Conservation (phyloP, 345 rosid genomes). For the Heritiera littoralis region DNA sequence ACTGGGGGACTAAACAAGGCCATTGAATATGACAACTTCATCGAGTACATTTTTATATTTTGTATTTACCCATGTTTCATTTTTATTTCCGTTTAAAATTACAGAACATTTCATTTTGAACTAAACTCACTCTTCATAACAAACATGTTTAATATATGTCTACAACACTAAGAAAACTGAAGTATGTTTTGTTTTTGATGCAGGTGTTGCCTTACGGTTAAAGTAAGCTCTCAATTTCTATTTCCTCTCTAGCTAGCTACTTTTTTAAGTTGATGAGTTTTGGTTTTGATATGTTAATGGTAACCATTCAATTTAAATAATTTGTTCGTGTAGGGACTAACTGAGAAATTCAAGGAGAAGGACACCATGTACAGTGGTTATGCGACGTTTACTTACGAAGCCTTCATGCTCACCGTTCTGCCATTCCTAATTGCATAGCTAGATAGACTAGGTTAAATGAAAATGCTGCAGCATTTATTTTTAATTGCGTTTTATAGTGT, state of each 20-base stretch:
- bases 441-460: too few species aligned
- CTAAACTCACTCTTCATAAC: background rate
- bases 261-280: background rate
- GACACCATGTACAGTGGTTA: conserved; percentile 68
- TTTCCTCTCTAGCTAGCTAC: background rate
- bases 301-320: background rate
- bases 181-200: background rate
- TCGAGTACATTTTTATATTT: conserved; percentile 56
- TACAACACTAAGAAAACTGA: too few species aligned
- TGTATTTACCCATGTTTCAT: background rate
- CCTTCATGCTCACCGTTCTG: conserved; percentile 82
- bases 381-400: conserved; percentile 75
- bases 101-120: background rate
- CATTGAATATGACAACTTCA: conserved; percentile 92
- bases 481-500: too few species aligned
- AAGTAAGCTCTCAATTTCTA: conserved; percentile 44
- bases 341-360: conserved; percentile 90
- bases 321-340: conserved; percentile 58
- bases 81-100: too few species aligned
- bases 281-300: background rate
- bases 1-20: conserved; percentile 70
- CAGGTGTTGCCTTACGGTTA: conserved; percentile 93
- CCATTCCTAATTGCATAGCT: conserved; percentile 72
- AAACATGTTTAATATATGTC: too few species aligned
- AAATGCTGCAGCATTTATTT: too few species aligned